Evolutionary conservation across 345 rosid genomes (phyloP).

Genomic region (Limnanthes douglasii): DNA sequence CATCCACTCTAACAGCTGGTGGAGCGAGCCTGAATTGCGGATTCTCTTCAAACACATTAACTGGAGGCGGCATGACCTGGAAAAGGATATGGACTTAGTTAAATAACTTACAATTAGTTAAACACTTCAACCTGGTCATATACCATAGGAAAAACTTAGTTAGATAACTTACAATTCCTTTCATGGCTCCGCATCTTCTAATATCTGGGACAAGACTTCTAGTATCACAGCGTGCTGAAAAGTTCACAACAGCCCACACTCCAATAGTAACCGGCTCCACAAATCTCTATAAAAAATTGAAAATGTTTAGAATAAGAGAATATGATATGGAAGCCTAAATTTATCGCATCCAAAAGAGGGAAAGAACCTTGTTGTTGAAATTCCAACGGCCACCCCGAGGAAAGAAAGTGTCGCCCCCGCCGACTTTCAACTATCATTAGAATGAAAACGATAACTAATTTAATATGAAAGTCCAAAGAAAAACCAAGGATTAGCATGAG

Average conservation of each 20-base stretch:
- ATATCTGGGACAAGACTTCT: slow-evolving; percentile 33
- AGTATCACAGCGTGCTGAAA: slow-evolving; percentile 75
- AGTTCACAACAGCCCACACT: slow-evolving; percentile 78
- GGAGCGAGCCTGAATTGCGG: slow-evolving; percentile 37
- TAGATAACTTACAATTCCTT: slow-evolving; percentile 67
- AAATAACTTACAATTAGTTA: not conserved
- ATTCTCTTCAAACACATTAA: slow-evolving; percentile 40
- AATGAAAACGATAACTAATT: not conserved
- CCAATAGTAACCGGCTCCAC: slow-evolving; percentile 57
- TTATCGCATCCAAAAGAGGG: not conserved
- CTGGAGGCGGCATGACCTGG: slow-evolving; percentile 33
- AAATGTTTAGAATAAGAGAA: slow-evolving; percentile 5
- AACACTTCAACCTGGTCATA: not conserved
- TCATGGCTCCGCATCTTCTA: slow-evolving; percentile 50
- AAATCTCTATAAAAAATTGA: slow-evolving; percentile 33
- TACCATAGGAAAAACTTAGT: not conserved
- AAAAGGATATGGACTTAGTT: not conserved
- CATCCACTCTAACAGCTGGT: slow-evolving; percentile 55
- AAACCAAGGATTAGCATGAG: not conserved
- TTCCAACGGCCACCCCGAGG: slow-evolving; percentile 92
- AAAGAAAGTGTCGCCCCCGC: slow-evolving; percentile 63
- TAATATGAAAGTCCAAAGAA: not conserved
- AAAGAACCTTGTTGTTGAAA: slow-evolving; percentile 64
- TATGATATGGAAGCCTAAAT: not conserved
- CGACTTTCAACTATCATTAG: slow-evolving; percentile 55